These are phyloP conservation scores for Exophiala lecanii-corni DNA, from an alignment of 2,329 filamentous ascomycete species.

Conservation along the genomic window DNA sequence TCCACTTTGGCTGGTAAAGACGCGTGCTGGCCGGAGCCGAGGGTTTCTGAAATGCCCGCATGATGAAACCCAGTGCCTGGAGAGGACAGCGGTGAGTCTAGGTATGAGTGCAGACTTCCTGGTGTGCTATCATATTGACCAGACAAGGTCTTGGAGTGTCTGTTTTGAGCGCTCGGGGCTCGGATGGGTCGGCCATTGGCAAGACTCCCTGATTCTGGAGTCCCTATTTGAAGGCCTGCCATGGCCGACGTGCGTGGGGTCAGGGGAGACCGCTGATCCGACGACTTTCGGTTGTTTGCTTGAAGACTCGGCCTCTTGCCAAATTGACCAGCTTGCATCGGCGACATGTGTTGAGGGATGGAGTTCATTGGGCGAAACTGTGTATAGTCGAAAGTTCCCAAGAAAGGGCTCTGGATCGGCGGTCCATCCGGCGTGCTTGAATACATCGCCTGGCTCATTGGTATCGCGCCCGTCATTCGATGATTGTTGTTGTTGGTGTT, in stretches of 20 bases:
- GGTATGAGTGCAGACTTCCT: conserved; percentile 76
- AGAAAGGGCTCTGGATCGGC: conserved; percentile 86
- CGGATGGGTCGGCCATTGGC: conserved; percentile 69
- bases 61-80: conserved; percentile 55
- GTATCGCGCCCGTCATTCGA: conserved; percentile 50
- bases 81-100: conserved; percentile 84
- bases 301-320: conserved; percentile 59
- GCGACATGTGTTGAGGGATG: conserved; percentile 39
- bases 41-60: conserved; percentile 79
- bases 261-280: conserved; percentile 72
- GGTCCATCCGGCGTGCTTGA: conserved; percentile 89
- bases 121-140: conserved; percentile 87
- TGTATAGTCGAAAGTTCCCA: conserved; percentile 67
- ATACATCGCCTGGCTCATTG: conserved; percentile 67
- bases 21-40: conserved; percentile 75
- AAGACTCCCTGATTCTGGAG: conserved; percentile 67
- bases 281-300: conserved; percentile 66
- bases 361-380: conserved; percentile 62
- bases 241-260: conserved; percentile 81
- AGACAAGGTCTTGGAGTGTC: conserved; percentile 78
- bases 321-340: conserved; percentile 36
- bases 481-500: conserved; percentile 51
- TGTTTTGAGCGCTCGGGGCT: conserved; percentile 54
- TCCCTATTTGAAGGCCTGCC: conserved; percentile 65
- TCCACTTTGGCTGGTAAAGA: conserved; percentile 86